Evolutionary conservation across 2,329 filamentous ascomycete genomes (phyloP).

Genomic region (Aspergillus sp.): DNA sequence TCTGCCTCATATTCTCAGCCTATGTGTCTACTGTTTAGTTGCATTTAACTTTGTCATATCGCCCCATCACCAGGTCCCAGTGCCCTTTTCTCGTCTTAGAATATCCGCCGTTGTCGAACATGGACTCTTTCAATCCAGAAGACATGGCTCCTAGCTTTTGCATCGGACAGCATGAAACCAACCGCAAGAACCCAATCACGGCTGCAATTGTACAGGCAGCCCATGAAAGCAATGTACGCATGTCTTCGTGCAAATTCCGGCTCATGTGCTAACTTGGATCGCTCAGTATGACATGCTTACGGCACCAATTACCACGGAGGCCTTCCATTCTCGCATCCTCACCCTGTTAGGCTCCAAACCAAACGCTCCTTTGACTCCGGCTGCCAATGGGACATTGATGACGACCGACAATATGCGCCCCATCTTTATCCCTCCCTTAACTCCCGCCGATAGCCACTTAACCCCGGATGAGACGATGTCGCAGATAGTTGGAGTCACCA

Average conservation of each 20-base stretch:
- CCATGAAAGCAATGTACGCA: slow-evolving; percentile 56
- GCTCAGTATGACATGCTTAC: slow-evolving; percentile 67
- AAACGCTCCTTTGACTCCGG: slow-evolving; percentile 26
- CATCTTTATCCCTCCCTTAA: slow-evolving; percentile 44
- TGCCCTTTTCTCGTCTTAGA: background rate
- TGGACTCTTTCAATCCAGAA: slow-evolving; percentile 38
- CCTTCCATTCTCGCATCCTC: slow-evolving; percentile 62
- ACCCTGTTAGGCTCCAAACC: slow-evolving; percentile 49
- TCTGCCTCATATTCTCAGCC: background rate
- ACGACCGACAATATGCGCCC: slow-evolving; percentile 44
- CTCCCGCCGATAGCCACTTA: slow-evolving; percentile 59
- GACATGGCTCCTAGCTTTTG: slow-evolving; percentile 54
- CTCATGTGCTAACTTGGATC: background rate
- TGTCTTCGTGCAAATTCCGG: slow-evolving; percentile 5
- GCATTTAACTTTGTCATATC: background rate
- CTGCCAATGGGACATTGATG: slow-evolving; percentile 40
- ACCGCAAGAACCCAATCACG: slow-evolving; percentile 52
- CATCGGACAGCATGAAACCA: slow-evolving; percentile 63
- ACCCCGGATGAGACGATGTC: slow-evolving; percentile 79
- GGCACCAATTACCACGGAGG: slow-evolving; percentile 60
- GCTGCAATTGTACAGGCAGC: slow-evolving; percentile 55
- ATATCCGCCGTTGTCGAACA: slow-evolving; percentile 21
- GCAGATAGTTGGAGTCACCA: slow-evolving; percentile 76
- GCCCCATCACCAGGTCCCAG: background rate
- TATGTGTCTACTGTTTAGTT: background rate